Evolutionary conservation across 2,329 filamentous ascomycete genomes (phyloP), one percentile per base, ranked within the genome.

Genomic region (Sporothrix phasma): DNA sequence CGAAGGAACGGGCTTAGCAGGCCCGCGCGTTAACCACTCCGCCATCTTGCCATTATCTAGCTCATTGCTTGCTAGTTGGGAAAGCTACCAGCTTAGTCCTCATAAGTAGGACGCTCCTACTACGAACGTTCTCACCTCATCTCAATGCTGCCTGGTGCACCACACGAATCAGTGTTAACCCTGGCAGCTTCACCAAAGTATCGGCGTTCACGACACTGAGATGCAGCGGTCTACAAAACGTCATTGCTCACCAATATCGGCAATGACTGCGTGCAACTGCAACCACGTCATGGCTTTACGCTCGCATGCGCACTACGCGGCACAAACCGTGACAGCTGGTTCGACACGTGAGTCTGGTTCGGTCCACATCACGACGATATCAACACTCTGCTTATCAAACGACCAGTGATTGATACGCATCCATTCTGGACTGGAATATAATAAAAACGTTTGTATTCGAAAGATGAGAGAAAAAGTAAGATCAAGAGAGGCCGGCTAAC

Each of bases 11-110:
- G 59, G 59, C 59, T 61, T 61, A 49, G 59, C 45, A 61, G 59
- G 59, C 59, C 59, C 59, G 59, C 59, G 59, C 45, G 59, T 61
- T 61, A 61, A 61, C 59, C 59, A 61, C 45, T 61, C 58, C 58
- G 58, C 58, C 58, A 61, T 61, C 41, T 61, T 61, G 58, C 58
- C 58, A 34, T 45, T 59, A 19, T 2, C 39, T 45, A 26, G 34
- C 54, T 41, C 34, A 5, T n/a, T 46, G 56, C 41, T 60, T 29
- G 41, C 24, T 60, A n/a, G 11, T 7, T 60, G 34, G 15, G 7
- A 19, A 60, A 46, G 19, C 46, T 19, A 3, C 3, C 5, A 7
- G 7, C 2, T 10, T 60, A 46, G 3, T 31, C 5, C 2, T 15
- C 11, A 4, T 58, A 60, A 19, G 17, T 60, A 45, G 11, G 24